phyloP scores from a whole-genome alignment of 495 filamentous ascomycete species.

The Neohortaea acidophila region DNA sequence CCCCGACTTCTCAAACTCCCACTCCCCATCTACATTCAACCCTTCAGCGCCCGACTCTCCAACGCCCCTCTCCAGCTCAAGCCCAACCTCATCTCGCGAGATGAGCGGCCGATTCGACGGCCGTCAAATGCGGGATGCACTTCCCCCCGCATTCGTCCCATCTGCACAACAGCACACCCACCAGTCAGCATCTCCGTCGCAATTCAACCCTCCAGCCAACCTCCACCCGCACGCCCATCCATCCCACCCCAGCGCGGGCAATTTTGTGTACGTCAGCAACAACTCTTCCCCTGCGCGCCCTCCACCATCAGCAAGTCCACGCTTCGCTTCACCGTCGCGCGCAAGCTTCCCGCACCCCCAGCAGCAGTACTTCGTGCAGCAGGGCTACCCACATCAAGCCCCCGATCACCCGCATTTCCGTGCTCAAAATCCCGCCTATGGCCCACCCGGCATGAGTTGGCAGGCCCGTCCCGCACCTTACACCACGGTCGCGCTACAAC shows the following conservation, averaged over 20 bases:
- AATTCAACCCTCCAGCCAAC: background rate
- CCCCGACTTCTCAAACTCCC: background rate
- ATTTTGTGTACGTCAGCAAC: constrained; percentile 24
- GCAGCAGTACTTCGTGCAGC: constrained; percentile 13
- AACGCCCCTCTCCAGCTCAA: background rate
- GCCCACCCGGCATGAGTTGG: too few relatives aligned
- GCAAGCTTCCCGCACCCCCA: constrained; percentile 1
- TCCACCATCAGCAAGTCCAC: constrained; percentile 10
- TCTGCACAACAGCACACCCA: constrained; percentile 13
- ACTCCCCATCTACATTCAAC: background rate
- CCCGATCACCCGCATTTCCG: too few relatives aligned
- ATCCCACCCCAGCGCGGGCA: constrained; percentile 20
- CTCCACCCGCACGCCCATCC: constrained; percentile 10
- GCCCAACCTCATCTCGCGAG: constrained; percentile 3
- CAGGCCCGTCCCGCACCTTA: too few relatives aligned
- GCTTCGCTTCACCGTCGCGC: constrained; percentile 13
- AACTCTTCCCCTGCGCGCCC: constrained; percentile 22
- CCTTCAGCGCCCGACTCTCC: background rate
- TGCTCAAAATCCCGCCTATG: too few relatives aligned
- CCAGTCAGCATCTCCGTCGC: constrained; percentile 12
- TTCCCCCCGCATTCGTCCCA: constrained; percentile 23
- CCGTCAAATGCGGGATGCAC: constrained; percentile 10
- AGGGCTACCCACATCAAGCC: constrained; percentile 20
- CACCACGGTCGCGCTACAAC: too few relatives aligned
- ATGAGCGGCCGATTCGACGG: constrained; percentile 6